Evolutionary conservation across 2,329 filamentous ascomycete species (phyloP).

Genomic region (Fonsecaea pugnacius): DNA sequence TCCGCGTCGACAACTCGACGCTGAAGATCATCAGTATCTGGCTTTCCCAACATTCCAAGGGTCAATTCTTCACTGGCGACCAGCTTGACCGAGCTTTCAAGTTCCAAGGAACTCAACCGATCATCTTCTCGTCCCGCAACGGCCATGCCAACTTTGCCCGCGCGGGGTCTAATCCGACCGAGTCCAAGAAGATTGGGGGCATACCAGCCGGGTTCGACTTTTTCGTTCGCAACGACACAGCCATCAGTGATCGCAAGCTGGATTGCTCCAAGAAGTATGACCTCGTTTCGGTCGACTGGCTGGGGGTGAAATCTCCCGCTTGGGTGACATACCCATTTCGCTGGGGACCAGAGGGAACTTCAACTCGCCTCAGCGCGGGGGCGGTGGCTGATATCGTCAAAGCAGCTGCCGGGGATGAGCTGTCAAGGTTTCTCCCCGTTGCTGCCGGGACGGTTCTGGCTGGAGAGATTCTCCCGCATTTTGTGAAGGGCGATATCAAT

Average conservation of each 20-base stretch:
- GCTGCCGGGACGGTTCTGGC: constrained; percentile 18
- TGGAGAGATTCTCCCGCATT: constrained; percentile 26
- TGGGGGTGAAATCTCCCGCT: constrained; percentile 2
- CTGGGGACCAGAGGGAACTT: constrained; percentile 27
- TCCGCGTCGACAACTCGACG: constrained; percentile 23
- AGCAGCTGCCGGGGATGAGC: constrained; percentile 14
- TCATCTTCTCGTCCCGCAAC: constrained; percentile 23
- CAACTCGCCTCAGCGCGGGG: constrained; percentile 14
- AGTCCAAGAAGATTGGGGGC: constrained; percentile 23
- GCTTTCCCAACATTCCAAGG: constrained; percentile 23
- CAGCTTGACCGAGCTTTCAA: constrained; percentile 13
- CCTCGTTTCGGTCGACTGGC: constrained; percentile 22
- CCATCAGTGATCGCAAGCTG: constrained; percentile 12
- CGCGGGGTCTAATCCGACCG: constrained; percentile 18
- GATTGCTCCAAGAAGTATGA: constrained; percentile 26
- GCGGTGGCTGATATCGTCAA: constrained; percentile 21
- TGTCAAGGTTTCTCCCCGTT: constrained; percentile 20
- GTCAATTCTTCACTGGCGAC: constrained; percentile 23
- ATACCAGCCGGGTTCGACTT: constrained; percentile 25
- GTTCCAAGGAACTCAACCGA: constrained; percentile 22
- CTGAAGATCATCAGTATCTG: constrained; percentile 19
- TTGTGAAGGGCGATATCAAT: constrained; percentile 27
- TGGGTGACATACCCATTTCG: constrained; percentile 27
- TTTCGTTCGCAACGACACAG: constrained; percentile 27
- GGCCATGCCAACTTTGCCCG: constrained; percentile 21